Percentiles rank a stretch among this genome's conserved stretches.
Evolutionary conservation across 768 basidiomycete species (phyloP).

Genomic region (Podaxis pistillaris): DNA sequence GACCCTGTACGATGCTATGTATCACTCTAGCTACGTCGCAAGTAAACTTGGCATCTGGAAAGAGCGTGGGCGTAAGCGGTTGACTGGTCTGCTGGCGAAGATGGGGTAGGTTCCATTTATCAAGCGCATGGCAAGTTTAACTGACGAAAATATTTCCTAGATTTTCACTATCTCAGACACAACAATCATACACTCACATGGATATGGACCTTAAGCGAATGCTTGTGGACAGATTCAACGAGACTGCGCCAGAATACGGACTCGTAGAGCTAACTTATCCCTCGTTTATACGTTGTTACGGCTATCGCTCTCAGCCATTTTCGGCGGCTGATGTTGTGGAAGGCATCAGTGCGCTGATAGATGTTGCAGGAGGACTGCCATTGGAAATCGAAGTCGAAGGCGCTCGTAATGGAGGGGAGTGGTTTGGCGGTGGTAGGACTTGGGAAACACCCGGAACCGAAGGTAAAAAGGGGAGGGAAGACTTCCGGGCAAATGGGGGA

Average conservation of each 20-base stretch:
- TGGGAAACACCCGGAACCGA: slow-evolving; percentile 63
- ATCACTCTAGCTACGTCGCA: slow-evolving; percentile 94
- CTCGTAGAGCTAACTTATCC: slow-evolving; percentile 91
- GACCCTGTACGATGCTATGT: slow-evolving; percentile 98
- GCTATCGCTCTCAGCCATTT: slow-evolving; percentile 83
- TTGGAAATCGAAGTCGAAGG: slow-evolving; percentile 92
- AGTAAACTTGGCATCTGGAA: slow-evolving; percentile 96
- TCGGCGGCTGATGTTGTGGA: slow-evolving; percentile 95
- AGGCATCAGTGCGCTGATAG: slow-evolving; percentile 80
- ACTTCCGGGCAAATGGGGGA: slow-evolving; percentile 17
- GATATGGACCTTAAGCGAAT: slow-evolving; percentile 88
- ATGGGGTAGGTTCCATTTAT: slow-evolving; percentile 74
- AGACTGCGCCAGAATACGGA: slow-evolving; percentile 92
- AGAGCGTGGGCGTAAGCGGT: slow-evolving; percentile 83
- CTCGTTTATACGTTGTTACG: slow-evolving; percentile 90
- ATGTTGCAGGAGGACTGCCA: slow-evolving; percentile 86
- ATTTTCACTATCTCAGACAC: slow-evolving; percentile 91
- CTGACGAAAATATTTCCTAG: slow-evolving; percentile 35
- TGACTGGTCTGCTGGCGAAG: slow-evolving; percentile 92
- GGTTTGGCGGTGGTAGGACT: slow-evolving; percentile 82
- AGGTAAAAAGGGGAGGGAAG: slow-evolving; percentile 33
- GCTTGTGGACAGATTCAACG: slow-evolving; percentile 78
- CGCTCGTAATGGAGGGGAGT: slow-evolving; percentile 87
- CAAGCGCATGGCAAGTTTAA: neutral
- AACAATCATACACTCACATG: slow-evolving; percentile 94